phyloP scores from a whole-genome alignment of 2,329 filamentous ascomycete species.

The Ophiobolus disseminans region DNA sequence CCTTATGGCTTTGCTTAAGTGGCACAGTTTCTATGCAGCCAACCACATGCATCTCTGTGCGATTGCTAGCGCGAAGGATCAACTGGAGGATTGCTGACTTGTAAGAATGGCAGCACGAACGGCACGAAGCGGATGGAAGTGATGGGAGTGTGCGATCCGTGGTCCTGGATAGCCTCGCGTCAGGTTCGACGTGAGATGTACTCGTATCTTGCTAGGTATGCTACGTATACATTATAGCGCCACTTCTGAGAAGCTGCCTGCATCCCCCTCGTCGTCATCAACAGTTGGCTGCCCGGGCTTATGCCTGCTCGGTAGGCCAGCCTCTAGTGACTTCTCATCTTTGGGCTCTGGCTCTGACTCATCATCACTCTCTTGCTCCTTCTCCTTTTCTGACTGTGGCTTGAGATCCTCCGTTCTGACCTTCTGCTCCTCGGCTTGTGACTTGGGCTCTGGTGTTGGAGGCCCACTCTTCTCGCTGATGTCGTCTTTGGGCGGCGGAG shows the following conservation, averaged over 20 bases:
- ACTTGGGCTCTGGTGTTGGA: conserved; percentile 30
- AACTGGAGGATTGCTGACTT: no score
- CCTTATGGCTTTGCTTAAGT: no score
- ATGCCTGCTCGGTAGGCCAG: conserved; percentile 34
- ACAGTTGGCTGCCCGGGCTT: conserved; percentile 36
- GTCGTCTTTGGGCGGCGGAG: conserved; percentile 45
- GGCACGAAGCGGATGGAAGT: no score
- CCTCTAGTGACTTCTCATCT: conserved; percentile 36
- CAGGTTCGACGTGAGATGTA: background rate
- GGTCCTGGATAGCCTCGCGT: background rate
- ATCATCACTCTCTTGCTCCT: conserved; percentile 32
- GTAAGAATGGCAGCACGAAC: no score
- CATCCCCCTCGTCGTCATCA: conserved; percentile 39
- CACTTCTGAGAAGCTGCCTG: conserved; percentile 46
- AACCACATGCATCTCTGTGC: no score
- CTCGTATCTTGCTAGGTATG: background rate
- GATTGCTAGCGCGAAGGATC: no score
- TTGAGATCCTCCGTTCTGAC: conserved; percentile 44
- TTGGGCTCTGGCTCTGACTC: conserved; percentile 25
- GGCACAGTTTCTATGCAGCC: no score
- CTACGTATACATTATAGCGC: conserved; percentile 21
- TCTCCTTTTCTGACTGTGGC: conserved; percentile 36
- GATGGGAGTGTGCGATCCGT: background rate
- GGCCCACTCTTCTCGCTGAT: conserved; percentile 28
- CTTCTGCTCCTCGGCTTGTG: conserved; percentile 43